Conservation (phyloP, 2,329 filamentous ascomycete genomes). For the Didymella pinodella region DNA sequence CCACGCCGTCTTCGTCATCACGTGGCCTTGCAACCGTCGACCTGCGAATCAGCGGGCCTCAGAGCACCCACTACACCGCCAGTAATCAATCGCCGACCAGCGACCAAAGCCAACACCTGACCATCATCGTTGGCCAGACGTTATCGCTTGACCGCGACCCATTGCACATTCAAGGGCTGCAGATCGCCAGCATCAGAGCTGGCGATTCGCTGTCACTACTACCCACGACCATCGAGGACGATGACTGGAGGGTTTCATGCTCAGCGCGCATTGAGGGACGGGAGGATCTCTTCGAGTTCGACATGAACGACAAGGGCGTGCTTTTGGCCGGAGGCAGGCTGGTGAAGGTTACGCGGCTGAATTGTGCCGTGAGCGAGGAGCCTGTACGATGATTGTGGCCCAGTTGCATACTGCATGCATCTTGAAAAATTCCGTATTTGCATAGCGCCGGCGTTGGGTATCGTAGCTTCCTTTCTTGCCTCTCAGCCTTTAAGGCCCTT, state of each 20-base stretch:
- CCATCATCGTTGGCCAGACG: constrained; percentile 28
- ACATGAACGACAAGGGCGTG: constrained; percentile 19
- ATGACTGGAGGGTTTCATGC: constrained; percentile 25
- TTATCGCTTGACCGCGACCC: constrained; percentile 31
- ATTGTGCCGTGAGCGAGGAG: constrained; percentile 1
- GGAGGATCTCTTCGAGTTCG: constrained; percentile 20
- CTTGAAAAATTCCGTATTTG: neutral
- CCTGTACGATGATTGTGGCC: neutral
- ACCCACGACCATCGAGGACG: constrained; percentile 10
- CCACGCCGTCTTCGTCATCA: constrained; percentile 11
- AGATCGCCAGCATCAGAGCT: constrained; percentile 21
- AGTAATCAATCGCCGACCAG: constrained; percentile 18
- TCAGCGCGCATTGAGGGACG: constrained; percentile 20
- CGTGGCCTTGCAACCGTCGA: constrained; percentile 20
- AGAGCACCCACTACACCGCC: constrained; percentile 21
- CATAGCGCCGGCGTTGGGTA: constrained; percentile 11
- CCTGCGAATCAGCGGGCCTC: constrained; percentile 23
- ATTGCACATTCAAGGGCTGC: constrained; percentile 26
- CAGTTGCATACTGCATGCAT: neutral
- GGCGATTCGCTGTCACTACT: constrained; percentile 17
- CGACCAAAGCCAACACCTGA: constrained; percentile 22
- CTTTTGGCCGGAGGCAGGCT: constrained; percentile 20
- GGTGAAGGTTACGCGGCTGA: constrained; percentile 25
- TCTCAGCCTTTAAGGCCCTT: constrained; percentile 33
- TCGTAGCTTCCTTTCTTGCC: neutral